Conservation (phyloP, 768 basidiomycete genomes). For the Serendipita sp. region DNA sequence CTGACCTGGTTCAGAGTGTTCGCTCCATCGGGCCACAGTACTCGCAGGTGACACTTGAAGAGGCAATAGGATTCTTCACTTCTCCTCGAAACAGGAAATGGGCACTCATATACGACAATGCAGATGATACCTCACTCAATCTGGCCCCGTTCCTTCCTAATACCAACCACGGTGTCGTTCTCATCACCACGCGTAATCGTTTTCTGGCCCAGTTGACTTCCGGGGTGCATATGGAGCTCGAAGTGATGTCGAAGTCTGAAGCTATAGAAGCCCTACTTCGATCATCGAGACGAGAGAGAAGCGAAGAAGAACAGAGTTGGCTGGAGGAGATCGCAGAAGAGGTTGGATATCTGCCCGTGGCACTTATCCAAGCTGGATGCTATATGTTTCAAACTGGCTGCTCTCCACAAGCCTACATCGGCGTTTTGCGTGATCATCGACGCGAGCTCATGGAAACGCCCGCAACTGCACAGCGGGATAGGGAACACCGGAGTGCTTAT, state of each 20-base stretch:
- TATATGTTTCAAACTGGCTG: neutral
- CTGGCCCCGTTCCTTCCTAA: neutral
- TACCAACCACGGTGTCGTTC: neutral
- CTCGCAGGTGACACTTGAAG: neutral
- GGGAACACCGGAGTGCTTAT: neutral
- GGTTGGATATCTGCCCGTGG: neutral
- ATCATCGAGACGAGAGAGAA: neutral
- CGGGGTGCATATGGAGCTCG: neutral
- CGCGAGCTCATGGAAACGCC: neutral
- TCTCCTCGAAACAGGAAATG: neutral
- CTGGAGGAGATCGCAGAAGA: neutral
- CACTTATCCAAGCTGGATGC: neutral
- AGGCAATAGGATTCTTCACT: neutral
- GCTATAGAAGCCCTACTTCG: neutral
- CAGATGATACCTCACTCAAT: neutral
- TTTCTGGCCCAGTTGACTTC: neutral
- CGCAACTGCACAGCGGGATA: neutral
- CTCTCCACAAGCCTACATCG: neutral
- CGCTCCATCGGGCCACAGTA: neutral
- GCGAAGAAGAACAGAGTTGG: neutral
- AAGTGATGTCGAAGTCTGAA: neutral
- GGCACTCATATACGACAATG: neutral
- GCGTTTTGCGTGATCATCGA: neutral
- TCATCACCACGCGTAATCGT: neutral
- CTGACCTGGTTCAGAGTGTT: neutral